Conservation (phyloP, 345 rosid genomes). For the Angophora floribunda region DNA sequence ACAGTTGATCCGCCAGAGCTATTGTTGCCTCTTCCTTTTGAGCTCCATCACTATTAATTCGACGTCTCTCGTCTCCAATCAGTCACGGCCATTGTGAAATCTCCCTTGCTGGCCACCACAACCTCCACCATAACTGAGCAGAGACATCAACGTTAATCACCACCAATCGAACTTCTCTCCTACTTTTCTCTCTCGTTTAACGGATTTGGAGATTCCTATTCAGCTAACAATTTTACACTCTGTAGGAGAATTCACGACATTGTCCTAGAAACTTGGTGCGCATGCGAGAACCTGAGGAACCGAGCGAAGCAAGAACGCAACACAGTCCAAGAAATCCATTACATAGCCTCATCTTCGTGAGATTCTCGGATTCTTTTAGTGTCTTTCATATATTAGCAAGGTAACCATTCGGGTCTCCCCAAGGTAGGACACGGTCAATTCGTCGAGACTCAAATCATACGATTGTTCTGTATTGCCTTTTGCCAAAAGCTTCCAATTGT, state of each 20-base stretch:
- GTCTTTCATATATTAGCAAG: background rate
- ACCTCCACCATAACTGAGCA: background rate
- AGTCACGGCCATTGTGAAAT: no score
- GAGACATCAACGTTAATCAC: background rate
- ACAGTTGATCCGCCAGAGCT: no score
- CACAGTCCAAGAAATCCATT: no score
- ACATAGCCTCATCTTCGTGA: background rate
- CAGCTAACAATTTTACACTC: background rate
- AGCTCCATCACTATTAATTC: background rate
- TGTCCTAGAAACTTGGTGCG: background rate
- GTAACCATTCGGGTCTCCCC: background rate
- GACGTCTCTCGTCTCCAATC: no score
- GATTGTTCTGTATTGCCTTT: background rate
- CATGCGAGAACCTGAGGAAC: background rate
- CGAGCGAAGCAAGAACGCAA: background rate
- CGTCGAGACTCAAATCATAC: background rate
- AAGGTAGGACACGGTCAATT: background rate
- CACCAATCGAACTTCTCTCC: background rate
- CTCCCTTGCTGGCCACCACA: background rate
- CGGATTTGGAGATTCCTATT: background rate
- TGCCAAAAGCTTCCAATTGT: background rate
- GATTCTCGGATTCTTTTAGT: no score
- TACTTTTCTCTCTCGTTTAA: background rate
- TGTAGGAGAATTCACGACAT: accelerated
- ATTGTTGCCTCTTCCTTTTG: background rate